Evolutionary conservation across 2,329 filamentous ascomycete species (phyloP), one percentile per base, ranked within the genome.

Genomic region (Fusarium cyanostomum): DNA sequence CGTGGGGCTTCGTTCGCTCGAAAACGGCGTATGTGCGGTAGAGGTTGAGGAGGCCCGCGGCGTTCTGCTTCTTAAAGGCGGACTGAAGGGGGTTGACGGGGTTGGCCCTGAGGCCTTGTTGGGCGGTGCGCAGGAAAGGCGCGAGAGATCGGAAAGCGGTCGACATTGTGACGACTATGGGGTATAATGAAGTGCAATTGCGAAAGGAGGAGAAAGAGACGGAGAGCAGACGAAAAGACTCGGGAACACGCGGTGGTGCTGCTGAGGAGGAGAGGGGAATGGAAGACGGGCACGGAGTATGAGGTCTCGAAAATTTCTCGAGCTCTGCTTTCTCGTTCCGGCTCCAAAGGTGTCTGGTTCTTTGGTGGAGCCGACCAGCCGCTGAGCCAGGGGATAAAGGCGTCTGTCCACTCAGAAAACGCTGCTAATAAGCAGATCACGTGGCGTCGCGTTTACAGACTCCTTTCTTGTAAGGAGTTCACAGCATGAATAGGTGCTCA

Each of bases 1-100:
- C 94, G 79, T 99, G 95, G 59, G 95, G 95, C 86, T 99, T 99
- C 76, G 84, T 89, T 76, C 95, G 89, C 86, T 96, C 88, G 77
- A 91, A 99, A 56, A 84, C 83, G 62, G 87, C 87, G 71, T 89
- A 90, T 75, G 82, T 83, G 70, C 87, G 83, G 75, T 85, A 84
- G 73, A 89, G 80, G 79, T 88, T 89, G 73, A 90, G 81, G 70
- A 89, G 83, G 64, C 86, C 84, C 69, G 85, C 82, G 68, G 84
- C 83, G 75, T 86, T 87, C 78, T 88, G 85, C 69, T 81, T 80
- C 74, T 84, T 84, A 72, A 90, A 78, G 65, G 86, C 85, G 73
- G 86, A 85, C 79, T 93, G 91, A 71, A 97, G 83, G 50, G 93
- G 92, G 81, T 91, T 94, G 71, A 84, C 83, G 76, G 84, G 87